A percentile compares a stretch with the other conserved stretches of the same genome.
phyloP scores from a whole-genome alignment of 495 filamentous ascomycete genomes.

The Trichoderma reesei region DNA sequence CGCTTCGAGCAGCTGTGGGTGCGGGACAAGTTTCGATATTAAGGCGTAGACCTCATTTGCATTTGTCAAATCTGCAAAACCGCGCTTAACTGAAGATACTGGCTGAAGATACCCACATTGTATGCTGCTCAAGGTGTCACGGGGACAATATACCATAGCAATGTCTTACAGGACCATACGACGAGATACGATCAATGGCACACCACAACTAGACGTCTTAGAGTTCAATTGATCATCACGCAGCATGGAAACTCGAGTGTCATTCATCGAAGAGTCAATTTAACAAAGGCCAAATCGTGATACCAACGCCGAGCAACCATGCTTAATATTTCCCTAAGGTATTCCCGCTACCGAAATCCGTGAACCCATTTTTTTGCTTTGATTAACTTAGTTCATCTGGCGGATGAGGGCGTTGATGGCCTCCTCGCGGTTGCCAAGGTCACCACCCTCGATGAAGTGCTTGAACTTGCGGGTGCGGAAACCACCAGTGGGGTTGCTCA shows the following conservation, averaged over 20 bases:
- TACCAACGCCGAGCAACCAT: constrained; percentile 29
- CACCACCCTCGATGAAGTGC: constrained; percentile 98
- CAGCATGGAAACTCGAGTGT: constrained; percentile 12
- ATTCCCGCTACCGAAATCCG: constrained; percentile 26
- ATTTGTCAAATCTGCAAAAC: background rate
- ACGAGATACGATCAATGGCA: background rate
- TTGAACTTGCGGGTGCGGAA: constrained; percentile 96
- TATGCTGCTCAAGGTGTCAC: background rate
- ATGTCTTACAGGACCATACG: background rate
- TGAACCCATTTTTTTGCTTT: constrained; percentile 11
- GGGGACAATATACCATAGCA: background rate
- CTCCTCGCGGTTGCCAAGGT: constrained; percentile 95
- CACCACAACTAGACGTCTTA: background rate
- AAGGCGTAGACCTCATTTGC: constrained; percentile 35
- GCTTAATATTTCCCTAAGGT: constrained; percentile 20
- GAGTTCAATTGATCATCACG: background rate
- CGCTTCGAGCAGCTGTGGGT: constrained; percentile 91
- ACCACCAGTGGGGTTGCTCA: constrained; percentile 91
- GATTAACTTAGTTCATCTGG: constrained; percentile 86
- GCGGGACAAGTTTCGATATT: constrained; percentile 97
- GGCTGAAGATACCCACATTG: background rate
- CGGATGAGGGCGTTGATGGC: constrained; percentile 94
- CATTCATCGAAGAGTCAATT: constrained; percentile 13
- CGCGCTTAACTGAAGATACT: background rate
- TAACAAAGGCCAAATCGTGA: constrained; percentile 6